Evolutionary conservation across 2,329 filamentous ascomycete species (phyloP).

Genomic region (Myriosclerotinia duriaeana): DNA sequence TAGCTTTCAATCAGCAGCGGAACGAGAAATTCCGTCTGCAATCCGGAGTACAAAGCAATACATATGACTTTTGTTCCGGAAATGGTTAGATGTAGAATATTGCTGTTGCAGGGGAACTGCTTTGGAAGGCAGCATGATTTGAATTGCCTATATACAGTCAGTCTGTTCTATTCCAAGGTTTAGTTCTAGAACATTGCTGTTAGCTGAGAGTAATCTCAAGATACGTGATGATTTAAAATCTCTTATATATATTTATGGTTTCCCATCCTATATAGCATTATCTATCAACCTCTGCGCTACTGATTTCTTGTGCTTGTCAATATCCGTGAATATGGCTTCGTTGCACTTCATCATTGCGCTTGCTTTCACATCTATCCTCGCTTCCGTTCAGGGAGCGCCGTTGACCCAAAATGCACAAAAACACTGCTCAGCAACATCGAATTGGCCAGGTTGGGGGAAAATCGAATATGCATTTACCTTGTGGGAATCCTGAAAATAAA

Average conservation of each 20-base stretch:
- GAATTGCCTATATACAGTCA: neutral
- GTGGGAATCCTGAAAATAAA: constrained; percentile 33
- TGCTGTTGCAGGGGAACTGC: neutral
- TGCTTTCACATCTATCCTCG: neutral
- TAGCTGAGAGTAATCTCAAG: neutral
- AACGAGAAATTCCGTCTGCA: constrained; percentile 37
- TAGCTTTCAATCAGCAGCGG: constrained; percentile 12
- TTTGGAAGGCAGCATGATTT: neutral
- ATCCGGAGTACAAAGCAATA: constrained; percentile 19
- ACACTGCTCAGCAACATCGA: constrained; percentile 33
- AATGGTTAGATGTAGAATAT: neutral
- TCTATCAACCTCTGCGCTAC: too few relatives aligned
- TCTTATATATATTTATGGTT: neutral
- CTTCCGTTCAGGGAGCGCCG: constrained; percentile 10
- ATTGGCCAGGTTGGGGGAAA: constrained; percentile 43
- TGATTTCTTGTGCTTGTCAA: neutral
- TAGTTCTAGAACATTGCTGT: neutral
- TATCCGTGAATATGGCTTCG: neutral
- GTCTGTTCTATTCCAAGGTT: neutral
- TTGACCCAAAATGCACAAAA: constrained; percentile 3
- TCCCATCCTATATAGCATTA: too few relatives aligned
- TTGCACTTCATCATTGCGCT: neutral
- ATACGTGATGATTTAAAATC: neutral
- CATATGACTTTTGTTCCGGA: neutral
- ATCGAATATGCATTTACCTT: constrained; percentile 48